Evolutionary conservation across 83 land plant species (phyloP).

Genomic region (Isoetes engelmannii): DNA sequence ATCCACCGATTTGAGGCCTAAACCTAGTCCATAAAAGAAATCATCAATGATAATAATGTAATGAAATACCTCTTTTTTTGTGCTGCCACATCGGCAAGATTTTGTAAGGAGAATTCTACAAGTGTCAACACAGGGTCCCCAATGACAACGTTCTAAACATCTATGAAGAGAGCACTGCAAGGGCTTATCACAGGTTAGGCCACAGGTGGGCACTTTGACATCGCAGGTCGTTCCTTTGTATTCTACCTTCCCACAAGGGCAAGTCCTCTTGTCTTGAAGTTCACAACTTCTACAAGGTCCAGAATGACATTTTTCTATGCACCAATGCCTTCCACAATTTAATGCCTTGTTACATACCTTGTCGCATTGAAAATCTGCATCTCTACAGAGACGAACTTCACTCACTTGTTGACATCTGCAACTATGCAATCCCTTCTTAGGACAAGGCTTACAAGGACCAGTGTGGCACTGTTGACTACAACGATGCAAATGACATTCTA

Average conservation of each 20-base stretch:
- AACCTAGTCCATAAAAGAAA: conserved; percentile 6
- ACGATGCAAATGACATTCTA: conserved; percentile 56
- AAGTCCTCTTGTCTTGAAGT: conserved; percentile 69
- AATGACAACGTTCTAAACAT: conserved; percentile 89
- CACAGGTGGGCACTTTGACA: conserved; percentile 61
- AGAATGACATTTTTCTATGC: conserved; percentile 65
- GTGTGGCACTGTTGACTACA: conserved; percentile 69
- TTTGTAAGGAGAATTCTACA: conserved; percentile 60
- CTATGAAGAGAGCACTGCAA: conserved; percentile 59
- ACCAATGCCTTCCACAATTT: conserved; percentile 64
- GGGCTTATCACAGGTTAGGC: conserved; percentile 82
- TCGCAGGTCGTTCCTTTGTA: conserved; percentile 72
- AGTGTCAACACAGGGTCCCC: conserved; percentile 62
- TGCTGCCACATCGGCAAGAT: conserved; percentile 77
- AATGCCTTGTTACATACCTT: conserved; percentile 43
- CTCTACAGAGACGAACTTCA: conserved; percentile 57
- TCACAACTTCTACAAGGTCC: conserved; percentile 83
- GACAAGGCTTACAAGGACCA: conserved; percentile 71
- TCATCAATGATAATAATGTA: not conserved
- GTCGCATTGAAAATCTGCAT: conserved; percentile 60
- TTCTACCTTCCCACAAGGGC: conserved; percentile 87
- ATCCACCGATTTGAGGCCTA: not conserved
- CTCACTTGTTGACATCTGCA: conserved; percentile 59
- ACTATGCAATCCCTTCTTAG: conserved; percentile 32
- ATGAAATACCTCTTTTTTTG: conserved; percentile 64